phyloP scores from a whole-genome alignment of 2,329 filamentous ascomycete species.

The Microascus cirrosus region DNA sequence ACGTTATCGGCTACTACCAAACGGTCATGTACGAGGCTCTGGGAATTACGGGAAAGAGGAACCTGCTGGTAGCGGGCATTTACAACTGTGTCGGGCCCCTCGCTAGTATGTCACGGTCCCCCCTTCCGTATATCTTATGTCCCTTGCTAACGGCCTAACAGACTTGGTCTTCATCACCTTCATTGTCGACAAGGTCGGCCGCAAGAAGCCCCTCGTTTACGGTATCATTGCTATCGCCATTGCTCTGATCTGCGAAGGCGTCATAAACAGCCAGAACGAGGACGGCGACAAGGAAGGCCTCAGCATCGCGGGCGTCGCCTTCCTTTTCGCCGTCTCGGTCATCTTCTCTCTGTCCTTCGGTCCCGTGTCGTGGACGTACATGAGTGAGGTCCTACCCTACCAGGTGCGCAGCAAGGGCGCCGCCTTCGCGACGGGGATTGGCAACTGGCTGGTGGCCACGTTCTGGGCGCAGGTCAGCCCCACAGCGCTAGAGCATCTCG shows the following conservation, averaged over 20 bases:
- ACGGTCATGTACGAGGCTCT: slow-evolving; percentile 54
- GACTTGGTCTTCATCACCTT: slow-evolving; percentile 51
- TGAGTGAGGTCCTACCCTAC: slow-evolving; percentile 57
- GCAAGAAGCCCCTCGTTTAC: slow-evolving; percentile 61
- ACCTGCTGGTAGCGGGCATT: slow-evolving; percentile 44
- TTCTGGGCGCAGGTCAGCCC: slow-evolving; percentile 49
- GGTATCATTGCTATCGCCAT: slow-evolving; percentile 48
- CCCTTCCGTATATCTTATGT: not conserved
- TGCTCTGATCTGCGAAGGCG: slow-evolving; percentile 48
- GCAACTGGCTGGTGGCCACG: slow-evolving; percentile 21
- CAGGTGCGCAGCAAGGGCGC: slow-evolving; percentile 41
- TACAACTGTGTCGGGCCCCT: slow-evolving; percentile 49
- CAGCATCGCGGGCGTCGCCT: slow-evolving; percentile 52
- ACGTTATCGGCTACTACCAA: slow-evolving; percentile 61
- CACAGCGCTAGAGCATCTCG: slow-evolving; percentile 27
- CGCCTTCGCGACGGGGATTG: slow-evolving; percentile 21
- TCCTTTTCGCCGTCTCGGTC: slow-evolving; percentile 49
- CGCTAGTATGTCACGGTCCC: slow-evolving; percentile 19
- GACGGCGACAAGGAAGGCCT: slow-evolving; percentile 28
- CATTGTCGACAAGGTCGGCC: slow-evolving; percentile 54
- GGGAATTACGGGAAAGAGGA: slow-evolving; percentile 25
- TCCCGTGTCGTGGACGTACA: slow-evolving; percentile 52
- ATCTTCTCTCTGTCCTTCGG: slow-evolving; percentile 51
- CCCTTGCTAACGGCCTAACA: slow-evolving; percentile 11
- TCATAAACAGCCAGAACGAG: slow-evolving; percentile 39